phyloP scores from a whole-genome alignment of 2,329 filamentous ascomycete genomes.

The Stagonosporopsis vannaccii region DNA sequence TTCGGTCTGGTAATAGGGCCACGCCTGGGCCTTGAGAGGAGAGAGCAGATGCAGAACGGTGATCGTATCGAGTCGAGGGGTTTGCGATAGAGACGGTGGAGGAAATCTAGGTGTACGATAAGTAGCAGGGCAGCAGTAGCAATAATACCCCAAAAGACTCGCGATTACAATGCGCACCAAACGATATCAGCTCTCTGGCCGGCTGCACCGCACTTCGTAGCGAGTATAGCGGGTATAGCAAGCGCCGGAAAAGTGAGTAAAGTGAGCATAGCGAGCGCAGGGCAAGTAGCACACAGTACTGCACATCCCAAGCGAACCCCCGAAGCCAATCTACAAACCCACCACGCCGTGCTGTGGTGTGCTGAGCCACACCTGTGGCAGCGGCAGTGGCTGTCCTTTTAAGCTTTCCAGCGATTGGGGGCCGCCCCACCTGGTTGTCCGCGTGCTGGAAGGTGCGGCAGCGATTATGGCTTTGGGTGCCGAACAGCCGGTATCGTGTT shows the following conservation, averaged over 20 bases:
- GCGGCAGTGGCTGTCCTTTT: conserved; percentile 9
- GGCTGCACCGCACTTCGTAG: no score
- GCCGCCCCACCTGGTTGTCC: neutral
- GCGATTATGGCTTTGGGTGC: no score
- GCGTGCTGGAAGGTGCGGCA: neutral
- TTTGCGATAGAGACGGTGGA: neutral
- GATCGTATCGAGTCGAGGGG: neutral
- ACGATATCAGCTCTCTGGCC: no score
- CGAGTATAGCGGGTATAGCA: neutral
- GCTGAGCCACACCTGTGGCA: conserved; percentile 8
- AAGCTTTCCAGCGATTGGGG: neutral
- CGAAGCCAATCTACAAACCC: neutral
- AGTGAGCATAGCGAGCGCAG: no score
- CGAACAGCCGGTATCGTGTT: neutral
- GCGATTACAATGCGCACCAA: no score
- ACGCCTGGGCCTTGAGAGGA: neutral
- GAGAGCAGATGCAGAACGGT: neutral
- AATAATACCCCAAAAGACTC: neutral
- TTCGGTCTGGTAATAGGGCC: neutral
- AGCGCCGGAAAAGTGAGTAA: neutral
- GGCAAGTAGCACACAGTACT: no score
- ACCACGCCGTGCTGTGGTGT: no score
- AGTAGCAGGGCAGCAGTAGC: neutral
- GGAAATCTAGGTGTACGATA: conserved; percentile 10
- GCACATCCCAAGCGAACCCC: no score